Evolutionary conservation across 2,329 filamentous ascomycete genomes (phyloP).

Genomic region (Knufia fluminis): DNA sequence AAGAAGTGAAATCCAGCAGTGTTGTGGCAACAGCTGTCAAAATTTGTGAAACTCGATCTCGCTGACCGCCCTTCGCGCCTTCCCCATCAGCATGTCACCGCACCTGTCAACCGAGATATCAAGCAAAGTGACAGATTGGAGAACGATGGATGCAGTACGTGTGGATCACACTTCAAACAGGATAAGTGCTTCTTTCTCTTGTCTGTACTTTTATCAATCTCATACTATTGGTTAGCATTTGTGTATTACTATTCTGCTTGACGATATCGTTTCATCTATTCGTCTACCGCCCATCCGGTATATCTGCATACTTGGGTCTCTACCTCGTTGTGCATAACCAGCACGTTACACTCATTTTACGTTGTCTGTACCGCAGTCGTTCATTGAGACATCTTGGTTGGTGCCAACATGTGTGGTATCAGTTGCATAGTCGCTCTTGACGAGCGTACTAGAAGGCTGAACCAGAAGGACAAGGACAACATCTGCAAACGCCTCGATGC

Average conservation of each 20-base stretch:
- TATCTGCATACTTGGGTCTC: too few relatives aligned
- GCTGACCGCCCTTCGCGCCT: neutral
- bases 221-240: neutral
- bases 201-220: neutral
- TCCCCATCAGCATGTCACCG: neutral
- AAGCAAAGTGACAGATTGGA: slow-evolving; percentile 1
- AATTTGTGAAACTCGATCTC: neutral
- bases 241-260: neutral
- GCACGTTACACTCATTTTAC: slow-evolving; percentile 4
- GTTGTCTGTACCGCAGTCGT: slow-evolving; percentile 3
- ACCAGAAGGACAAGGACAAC: slow-evolving; percentile 3
- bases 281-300: neutral
- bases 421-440: slow-evolving; percentile 10
- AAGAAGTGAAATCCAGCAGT: too few relatives aligned
- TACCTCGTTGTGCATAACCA: neutral
- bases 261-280: neutral
- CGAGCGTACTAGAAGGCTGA: slow-evolving; percentile 1
- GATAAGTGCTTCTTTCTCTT: neutral
- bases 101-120: neutral
- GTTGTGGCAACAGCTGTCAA: neutral
- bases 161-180: neutral
- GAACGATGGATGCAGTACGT: neutral
- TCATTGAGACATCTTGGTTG: neutral
- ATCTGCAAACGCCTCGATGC: slow-evolving; percentile 19
- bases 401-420: slow-evolving; percentile 11